phyloP scores from a whole-genome alignment of 306 rosid species.

The Prinsepia uniflora region DNA sequence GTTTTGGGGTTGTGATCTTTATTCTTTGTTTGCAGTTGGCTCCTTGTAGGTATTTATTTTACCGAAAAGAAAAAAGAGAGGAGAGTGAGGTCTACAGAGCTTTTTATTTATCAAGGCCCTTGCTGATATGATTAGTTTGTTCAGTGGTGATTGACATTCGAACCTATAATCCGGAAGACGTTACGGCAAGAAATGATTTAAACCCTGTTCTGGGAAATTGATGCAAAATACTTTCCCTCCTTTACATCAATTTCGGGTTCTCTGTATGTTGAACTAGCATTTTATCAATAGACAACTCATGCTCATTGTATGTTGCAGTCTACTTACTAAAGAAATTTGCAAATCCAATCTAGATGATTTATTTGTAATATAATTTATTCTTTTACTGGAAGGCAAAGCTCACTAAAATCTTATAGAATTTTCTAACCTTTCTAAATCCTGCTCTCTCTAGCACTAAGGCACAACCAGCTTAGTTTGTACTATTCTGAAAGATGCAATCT shows the following conservation, averaged over 20 bases:
- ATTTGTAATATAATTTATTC: background rate
- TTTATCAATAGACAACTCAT: too few species aligned
- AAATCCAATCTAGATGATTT: background rate
- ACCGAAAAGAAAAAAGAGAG: background rate
- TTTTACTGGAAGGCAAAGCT: background rate
- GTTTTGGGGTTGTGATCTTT: constrained; percentile 19
- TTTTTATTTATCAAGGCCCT: background rate
- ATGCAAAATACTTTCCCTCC: background rate
- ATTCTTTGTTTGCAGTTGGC: background rate
- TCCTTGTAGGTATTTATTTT: background rate
- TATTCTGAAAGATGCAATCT: background rate
- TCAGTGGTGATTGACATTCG: background rate
- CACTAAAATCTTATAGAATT: background rate
- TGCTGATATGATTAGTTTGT: background rate
- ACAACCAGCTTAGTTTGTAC: background rate
- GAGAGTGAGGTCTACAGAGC: background rate
- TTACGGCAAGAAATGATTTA: background rate
- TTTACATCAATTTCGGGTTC: background rate
- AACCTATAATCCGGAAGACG: background rate
- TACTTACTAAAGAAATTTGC: background rate
- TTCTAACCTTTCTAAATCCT: background rate
- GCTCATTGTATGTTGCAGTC: background rate
- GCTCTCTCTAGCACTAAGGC: background rate
- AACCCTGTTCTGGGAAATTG: background rate
- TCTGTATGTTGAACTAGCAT: background rate